Evolutionary conservation across 2,329 filamentous ascomycete species (phyloP).

Genomic region (Aspergillus pseudotamarii): DNA sequence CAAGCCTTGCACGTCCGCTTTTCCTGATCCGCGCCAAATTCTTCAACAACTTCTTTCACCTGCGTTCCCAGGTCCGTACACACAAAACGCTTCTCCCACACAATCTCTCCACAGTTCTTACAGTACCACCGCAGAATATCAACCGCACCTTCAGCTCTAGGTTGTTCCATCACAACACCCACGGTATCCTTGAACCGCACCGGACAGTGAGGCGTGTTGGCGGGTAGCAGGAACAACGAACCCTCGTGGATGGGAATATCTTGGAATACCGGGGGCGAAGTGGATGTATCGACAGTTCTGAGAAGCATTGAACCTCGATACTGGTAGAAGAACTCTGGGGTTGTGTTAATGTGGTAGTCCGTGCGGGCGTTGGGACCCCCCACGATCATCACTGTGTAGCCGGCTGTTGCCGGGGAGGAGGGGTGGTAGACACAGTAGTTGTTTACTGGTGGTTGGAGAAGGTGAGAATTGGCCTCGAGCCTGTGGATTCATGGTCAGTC

Average conservation of each 20-base stretch:
- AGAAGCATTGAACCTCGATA: slow-evolving; percentile 91
- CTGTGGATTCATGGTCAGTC: slow-evolving; percentile 48
- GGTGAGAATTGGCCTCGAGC: slow-evolving; percentile 88
- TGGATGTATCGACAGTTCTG: slow-evolving; percentile 74
- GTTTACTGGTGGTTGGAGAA: slow-evolving; percentile 91
- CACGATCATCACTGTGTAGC: slow-evolving; percentile 90
- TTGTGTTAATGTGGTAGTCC: slow-evolving; percentile 97
- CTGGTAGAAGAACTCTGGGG: slow-evolving; percentile 98
- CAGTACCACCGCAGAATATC: slow-evolving; percentile 95
- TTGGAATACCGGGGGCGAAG: slow-evolving; percentile 62
- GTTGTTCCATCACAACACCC: slow-evolving; percentile 90
- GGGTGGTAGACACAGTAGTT: slow-evolving; percentile 94
- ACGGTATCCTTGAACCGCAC: slow-evolving; percentile 92
- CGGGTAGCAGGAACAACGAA: slow-evolving; percentile 88
- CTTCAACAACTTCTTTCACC: slow-evolving; percentile 88
- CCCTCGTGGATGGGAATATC: slow-evolving; percentile 91
- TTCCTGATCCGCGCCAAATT: slow-evolving; percentile 70
- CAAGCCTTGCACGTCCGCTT: slow-evolving; percentile 77
- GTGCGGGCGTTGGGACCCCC: slow-evolving; percentile 94
- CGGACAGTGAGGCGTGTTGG: slow-evolving; percentile 96
- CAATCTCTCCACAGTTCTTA: slow-evolving; percentile 66
- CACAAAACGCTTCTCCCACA: slow-evolving; percentile 85
- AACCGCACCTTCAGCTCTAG: slow-evolving; percentile 67
- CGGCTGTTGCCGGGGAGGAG: slow-evolving; percentile 71
- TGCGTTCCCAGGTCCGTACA: slow-evolving; percentile 90